phyloP scores from a whole-genome alignment of 2,329 filamentous ascomycete species.

The Helotiales sp. region DNA sequence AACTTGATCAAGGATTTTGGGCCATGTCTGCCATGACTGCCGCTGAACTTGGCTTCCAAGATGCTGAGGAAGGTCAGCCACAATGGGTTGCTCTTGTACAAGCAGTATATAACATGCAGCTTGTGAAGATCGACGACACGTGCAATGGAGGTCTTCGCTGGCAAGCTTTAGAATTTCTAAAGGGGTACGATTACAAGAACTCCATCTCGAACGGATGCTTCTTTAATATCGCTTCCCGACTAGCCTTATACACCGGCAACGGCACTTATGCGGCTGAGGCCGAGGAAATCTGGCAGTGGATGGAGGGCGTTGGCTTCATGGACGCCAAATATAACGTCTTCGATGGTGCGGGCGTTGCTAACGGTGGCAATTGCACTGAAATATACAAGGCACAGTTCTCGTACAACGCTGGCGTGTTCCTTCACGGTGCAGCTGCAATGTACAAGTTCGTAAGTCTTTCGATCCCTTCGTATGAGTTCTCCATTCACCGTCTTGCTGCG shows the following conservation, averaged over 20 bases:
- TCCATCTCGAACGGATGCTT: constrained; percentile 65
- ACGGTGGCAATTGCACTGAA: constrained; percentile 56
- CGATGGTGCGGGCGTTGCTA: constrained; percentile 54
- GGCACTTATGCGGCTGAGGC: constrained; percentile 77
- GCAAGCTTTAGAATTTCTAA: constrained; percentile 83
- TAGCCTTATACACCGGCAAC: constrained; percentile 80
- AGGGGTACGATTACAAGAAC: constrained; percentile 79
- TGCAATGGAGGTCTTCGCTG: constrained; percentile 78
- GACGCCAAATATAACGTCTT: constrained; percentile 57
- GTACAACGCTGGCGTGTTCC: constrained; percentile 69
- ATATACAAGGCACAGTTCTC: constrained; percentile 67
- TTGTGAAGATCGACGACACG: constrained; percentile 69
- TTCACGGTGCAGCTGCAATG: constrained; percentile 59
- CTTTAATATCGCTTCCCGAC: constrained; percentile 65
- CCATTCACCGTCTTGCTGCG: too few relatives aligned
- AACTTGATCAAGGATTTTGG: constrained; percentile 60
- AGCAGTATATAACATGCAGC: constrained; percentile 80
- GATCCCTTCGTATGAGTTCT: too few relatives aligned
- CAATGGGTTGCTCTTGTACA: constrained; percentile 74
- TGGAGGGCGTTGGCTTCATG: constrained; percentile 60
- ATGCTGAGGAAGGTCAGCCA: constrained; percentile 59
- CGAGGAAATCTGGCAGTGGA: constrained; percentile 72
- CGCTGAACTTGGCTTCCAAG: constrained; percentile 66
- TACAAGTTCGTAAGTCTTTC: constrained; percentile 54
- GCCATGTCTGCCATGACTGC: constrained; percentile 71